These are phyloP conservation scores for Scutellaria galericulata DNA, from an alignment of 257 asterid species.

Conservation along the genomic window DNA sequence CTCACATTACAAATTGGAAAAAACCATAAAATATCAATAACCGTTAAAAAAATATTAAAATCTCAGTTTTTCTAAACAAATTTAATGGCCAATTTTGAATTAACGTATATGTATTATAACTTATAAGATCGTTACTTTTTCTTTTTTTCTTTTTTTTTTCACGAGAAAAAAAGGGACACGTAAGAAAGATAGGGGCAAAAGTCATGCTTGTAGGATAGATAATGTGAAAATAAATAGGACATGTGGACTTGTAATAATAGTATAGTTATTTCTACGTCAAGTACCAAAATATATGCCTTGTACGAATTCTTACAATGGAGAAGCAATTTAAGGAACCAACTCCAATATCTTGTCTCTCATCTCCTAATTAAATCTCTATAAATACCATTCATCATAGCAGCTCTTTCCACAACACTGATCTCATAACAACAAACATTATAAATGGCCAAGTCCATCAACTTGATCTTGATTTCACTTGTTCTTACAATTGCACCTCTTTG, in stretches of 20 bases:
- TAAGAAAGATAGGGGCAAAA: too few relatives aligned
- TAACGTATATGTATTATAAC: too few relatives aligned
- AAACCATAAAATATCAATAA: too few relatives aligned
- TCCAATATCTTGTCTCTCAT: not conserved
- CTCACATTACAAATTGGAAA: too few relatives aligned
- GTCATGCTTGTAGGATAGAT: not conserved
- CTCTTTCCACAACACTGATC: not conserved
- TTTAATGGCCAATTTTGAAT: too few relatives aligned
- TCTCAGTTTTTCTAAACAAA: too few relatives aligned
- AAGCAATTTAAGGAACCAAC: not conserved
- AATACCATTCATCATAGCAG: slow-evolving; percentile 16
- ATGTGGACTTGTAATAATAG: not conserved
- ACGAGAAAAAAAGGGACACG: too few relatives aligned
- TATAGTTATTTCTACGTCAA: slow-evolving; percentile 15
- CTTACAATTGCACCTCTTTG: slow-evolving; percentile 37
- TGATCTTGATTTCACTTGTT: slow-evolving; percentile 24
- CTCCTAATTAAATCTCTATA: slow-evolving; percentile 35
- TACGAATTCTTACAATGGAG: slow-evolving; percentile 28
- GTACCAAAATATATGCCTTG: not conserved
- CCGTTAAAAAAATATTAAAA: too few relatives aligned
- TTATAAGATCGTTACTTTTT: too few relatives aligned
- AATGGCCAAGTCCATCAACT: slow-evolving; percentile 34
- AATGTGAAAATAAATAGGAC: not conserved
- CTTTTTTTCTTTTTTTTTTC: too few relatives aligned
- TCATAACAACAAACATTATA: not conserved